phyloP scores from a whole-genome alignment of 208 protist species.

The Acanthamoeba royreba region DNA sequence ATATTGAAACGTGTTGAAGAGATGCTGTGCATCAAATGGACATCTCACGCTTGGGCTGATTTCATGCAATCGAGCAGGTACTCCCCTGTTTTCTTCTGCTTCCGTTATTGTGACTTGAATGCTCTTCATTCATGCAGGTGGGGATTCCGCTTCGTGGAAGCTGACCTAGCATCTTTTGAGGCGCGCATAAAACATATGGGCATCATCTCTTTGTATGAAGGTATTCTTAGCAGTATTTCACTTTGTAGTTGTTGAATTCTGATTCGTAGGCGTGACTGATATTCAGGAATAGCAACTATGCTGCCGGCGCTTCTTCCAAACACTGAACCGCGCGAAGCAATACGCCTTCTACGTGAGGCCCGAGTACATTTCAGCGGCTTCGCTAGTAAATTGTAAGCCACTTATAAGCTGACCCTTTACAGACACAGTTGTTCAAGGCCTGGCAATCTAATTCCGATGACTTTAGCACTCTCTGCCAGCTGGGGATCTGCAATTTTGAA shows the following conservation, averaged over 20 bases:
- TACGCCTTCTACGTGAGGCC: neutral
- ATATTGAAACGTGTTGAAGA: neutral
- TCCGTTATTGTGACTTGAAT: too few relatives aligned
- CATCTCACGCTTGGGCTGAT: neutral
- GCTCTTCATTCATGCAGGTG: too few relatives aligned
- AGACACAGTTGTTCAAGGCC: neutral
- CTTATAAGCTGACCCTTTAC: too few relatives aligned
- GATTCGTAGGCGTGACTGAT: neutral
- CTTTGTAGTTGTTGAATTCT: neutral
- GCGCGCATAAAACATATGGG: neutral
- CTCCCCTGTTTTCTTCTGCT: too few relatives aligned
- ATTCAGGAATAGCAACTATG: neutral
- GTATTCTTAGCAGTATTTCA: too few relatives aligned
- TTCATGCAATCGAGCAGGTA: neutral
- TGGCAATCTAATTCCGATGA: constrained; percentile 16
- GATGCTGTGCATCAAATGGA: neutral
- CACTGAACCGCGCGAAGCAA: neutral
- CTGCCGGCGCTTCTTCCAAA: neutral
- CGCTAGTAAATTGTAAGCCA: too few relatives aligned
- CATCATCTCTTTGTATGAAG: neutral
- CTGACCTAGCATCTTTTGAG: neutral
- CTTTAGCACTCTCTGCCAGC: neutral
- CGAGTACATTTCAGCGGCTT: neutral
- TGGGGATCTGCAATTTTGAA: neutral
- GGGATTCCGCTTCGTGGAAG: neutral